Evolutionary conservation across 2,329 filamentous ascomycete genomes (phyloP).

Genomic region (Iodosphaeria phyllophila): DNA sequence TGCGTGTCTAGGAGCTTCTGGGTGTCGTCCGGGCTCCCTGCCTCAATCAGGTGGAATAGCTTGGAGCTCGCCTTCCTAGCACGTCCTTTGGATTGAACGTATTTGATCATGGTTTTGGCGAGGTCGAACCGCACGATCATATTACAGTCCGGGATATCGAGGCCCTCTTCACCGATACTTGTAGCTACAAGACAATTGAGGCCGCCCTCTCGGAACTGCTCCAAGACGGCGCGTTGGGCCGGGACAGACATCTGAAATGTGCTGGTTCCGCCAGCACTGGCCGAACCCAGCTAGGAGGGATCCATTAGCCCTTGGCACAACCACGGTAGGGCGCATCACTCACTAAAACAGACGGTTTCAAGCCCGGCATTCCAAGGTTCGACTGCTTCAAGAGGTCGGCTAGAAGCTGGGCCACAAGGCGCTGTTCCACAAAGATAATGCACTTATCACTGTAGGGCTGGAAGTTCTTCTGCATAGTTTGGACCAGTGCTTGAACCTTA

Average conservation of each 20-base stretch:
- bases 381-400: slow-evolving; percentile 43
- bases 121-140: slow-evolving; percentile 63
- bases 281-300: no score
- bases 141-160: slow-evolving; percentile 51
- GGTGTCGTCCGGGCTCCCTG: slow-evolving; percentile 41
- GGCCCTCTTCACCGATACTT: slow-evolving; percentile 47
- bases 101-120: slow-evolving; percentile 80
- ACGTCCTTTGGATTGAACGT: slow-evolving; percentile 80
- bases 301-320: no score
- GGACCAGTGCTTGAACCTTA: slow-evolving; percentile 49
- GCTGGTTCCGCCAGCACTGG: no score
- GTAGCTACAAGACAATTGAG: slow-evolving; percentile 49
- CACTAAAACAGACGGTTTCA: slow-evolving; percentile 34
- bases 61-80: slow-evolving; percentile 61
- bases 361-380: slow-evolving; percentile 37
- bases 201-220: slow-evolving; percentile 39
- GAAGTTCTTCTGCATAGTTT: slow-evolving; percentile 45
- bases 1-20: slow-evolving; percentile 38
- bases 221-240: no score
- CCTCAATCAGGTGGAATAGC: slow-evolving; percentile 73
- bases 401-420: slow-evolving; percentile 60
- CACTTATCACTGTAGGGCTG: slow-evolving; percentile 41
- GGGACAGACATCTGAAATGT: no score
- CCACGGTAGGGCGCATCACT: no score
- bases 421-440: slow-evolving; percentile 72